These are phyloP conservation scores for Sanghuangporus weigelae DNA, from an alignment of 1,284 basidiomycete species.

Conservation along the genomic window DNA sequence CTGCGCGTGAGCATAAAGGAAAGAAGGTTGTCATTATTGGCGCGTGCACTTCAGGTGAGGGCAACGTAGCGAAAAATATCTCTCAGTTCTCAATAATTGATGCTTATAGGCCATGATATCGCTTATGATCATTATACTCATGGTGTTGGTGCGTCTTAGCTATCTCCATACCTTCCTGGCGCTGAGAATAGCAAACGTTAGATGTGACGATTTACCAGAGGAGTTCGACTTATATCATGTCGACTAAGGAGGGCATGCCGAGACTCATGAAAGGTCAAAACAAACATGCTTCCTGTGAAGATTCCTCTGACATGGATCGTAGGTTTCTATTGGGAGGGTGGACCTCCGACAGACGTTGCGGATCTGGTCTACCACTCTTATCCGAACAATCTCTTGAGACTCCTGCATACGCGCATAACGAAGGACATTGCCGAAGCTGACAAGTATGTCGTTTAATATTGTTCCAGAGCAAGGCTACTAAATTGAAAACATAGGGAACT, in stretches of 20 bases:
- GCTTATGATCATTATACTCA: slow-evolving; percentile 40
- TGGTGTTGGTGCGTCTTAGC: slow-evolving; percentile 33
- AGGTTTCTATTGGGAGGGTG: slow-evolving; percentile 49
- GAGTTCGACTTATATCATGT: slow-evolving; percentile 58
- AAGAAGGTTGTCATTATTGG: slow-evolving; percentile 50
- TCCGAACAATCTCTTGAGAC: slow-evolving; percentile 35
- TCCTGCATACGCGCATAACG: slow-evolving; percentile 42
- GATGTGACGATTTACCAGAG: slow-evolving; percentile 63
- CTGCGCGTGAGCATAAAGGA: slow-evolving; percentile 35
- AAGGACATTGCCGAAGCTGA: slow-evolving; percentile 48
- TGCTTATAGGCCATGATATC: slow-evolving; percentile 33
- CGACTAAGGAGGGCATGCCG: slow-evolving; percentile 38
- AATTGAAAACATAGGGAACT: slow-evolving; percentile 36
- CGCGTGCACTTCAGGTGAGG: slow-evolving; percentile 41
- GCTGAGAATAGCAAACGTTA: slow-evolving; percentile 17
- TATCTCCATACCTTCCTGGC: background rate
- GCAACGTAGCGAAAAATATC: background rate
- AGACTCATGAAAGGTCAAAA: slow-evolving; percentile 29
- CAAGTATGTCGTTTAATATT: slow-evolving; percentile 33
- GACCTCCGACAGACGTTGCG: slow-evolving; percentile 42
- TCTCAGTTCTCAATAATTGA: background rate
- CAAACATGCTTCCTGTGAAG: background rate
- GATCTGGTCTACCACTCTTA: slow-evolving; percentile 45
- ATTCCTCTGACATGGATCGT: background rate
- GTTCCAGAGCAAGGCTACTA: background rate